These are phyloP conservation scores for Diphasiastrum complanatum DNA, from an alignment of 83 land plant species.

Conservation along the genomic window DNA sequence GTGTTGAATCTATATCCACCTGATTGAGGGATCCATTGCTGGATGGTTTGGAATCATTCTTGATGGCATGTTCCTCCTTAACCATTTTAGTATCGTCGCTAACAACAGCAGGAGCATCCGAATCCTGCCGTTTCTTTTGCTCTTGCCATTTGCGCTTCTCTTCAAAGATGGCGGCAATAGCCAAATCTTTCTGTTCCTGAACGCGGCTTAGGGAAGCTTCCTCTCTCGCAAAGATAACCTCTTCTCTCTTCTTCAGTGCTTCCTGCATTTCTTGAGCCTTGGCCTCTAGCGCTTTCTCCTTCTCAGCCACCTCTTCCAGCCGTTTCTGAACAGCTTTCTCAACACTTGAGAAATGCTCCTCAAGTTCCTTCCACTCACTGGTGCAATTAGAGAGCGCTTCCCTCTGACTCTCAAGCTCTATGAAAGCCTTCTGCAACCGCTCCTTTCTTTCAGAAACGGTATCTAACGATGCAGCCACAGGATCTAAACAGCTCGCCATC, in stretches of 20 bases:
- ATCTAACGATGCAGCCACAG: neutral
- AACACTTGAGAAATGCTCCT: neutral
- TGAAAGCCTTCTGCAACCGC: neutral
- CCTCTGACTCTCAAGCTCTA: neutral
- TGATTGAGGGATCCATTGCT: neutral
- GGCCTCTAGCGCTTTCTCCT: neutral
- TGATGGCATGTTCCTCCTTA: conserved; percentile 1
- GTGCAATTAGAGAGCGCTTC: neutral
- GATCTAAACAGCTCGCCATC: neutral
- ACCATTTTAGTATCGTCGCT: neutral
- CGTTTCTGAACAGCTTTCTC: neutral
- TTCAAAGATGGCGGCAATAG: no score
- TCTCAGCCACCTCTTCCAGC: neutral
- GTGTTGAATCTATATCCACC: neutral
- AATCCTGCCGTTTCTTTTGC: neutral
- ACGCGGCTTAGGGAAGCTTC: conserved; percentile 8
- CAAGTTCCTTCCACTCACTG: neutral
- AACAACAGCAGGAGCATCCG: neutral
- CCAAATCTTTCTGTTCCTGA: no score
- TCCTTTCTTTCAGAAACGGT: neutral
- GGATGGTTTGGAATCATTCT: no score
- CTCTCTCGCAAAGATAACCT: neutral
- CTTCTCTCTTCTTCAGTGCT: neutral
- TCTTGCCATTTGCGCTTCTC: no score
- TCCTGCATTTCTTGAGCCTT: neutral